These are phyloP conservation scores for Mycena haematopus DNA, from an alignment of 768 basidiomycete genomes.

Conservation along the genomic window DNA sequence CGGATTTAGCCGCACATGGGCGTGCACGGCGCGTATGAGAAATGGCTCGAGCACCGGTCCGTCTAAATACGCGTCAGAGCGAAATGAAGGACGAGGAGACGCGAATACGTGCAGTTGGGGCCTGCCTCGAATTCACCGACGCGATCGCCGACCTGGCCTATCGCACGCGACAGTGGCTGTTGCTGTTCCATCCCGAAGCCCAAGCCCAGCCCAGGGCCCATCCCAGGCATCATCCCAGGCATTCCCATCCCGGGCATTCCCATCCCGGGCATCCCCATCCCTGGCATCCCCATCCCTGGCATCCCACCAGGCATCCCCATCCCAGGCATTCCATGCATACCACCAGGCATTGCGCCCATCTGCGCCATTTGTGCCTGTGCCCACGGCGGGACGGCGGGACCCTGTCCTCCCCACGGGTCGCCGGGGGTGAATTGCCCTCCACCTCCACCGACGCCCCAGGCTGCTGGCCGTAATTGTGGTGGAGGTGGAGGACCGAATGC, in stretches of 20 bases:
- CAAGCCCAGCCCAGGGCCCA: constrained; percentile 4
- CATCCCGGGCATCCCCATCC: constrained; percentile 22
- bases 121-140: constrained; percentile 27
- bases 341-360: background rate
- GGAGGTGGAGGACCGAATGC: constrained; percentile 5
- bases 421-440: constrained; percentile 16
- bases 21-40: constrained; percentile 55
- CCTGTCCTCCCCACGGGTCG: constrained; percentile 23
- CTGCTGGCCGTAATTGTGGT: constrained; percentile 3
- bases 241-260: constrained; percentile 16
- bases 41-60: constrained; percentile 75
- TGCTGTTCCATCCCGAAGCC: constrained; percentile 19
- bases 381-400: constrained; percentile 17
- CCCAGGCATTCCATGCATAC: constrained; percentile 4
- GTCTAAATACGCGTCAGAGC: constrained; percentile 46
- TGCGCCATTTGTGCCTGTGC: constrained; percentile 3
- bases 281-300: constrained; percentile 9
- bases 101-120: constrained; percentile 22
- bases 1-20: constrained; percentile 62
- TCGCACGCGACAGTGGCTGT: constrained; percentile 24
- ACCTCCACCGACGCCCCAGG: constrained; percentile 7
- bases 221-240: constrained; percentile 15
- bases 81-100: background rate
- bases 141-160: constrained; percentile 28
- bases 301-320: constrained; percentile 11